phyloP scores from a whole-genome alignment of 768 basidiomycete species.

The Rhizopogon salebrosus region DNA sequence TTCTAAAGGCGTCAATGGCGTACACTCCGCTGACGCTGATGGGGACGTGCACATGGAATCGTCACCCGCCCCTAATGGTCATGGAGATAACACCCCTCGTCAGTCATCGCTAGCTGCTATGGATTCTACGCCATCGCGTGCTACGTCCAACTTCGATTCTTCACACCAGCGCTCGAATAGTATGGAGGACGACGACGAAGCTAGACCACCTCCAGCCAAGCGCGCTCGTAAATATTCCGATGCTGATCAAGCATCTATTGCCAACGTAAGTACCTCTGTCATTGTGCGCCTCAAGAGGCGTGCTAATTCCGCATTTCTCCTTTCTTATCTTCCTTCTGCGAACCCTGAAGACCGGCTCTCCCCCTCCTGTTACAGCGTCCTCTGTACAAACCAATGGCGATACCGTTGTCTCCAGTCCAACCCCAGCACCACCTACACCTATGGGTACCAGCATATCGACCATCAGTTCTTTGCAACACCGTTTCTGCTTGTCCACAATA shows the following conservation, averaged over 20 bases:
- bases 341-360: slow-evolving; percentile 62
- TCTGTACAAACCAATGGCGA: slow-evolving; percentile 28
- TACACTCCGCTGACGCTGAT: slow-evolving; percentile 16
- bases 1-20: slow-evolving; percentile 27
- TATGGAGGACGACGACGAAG: slow-evolving; percentile 41
- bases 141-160: slow-evolving; percentile 25
- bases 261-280: slow-evolving; percentile 55
- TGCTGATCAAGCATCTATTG: slow-evolving; percentile 66
- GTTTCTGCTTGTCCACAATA: slow-evolving; percentile 73
- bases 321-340: slow-evolving; percentile 10
- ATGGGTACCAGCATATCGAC: slow-evolving; percentile 25
- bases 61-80: slow-evolving; percentile 17
- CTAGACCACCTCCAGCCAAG: slow-evolving; percentile 77
- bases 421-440: slow-evolving; percentile 3
- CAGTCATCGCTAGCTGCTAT: slow-evolving; percentile 37
- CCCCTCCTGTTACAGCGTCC: slow-evolving; percentile 56
- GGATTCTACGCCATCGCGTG: slow-evolving; percentile 28
- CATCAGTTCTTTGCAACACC: slow-evolving; percentile 66
- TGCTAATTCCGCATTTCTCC: slow-evolving; percentile 40
- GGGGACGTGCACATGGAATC: slow-evolving; percentile 29
- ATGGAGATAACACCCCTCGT: slow-evolving; percentile 20
- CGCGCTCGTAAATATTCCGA: slow-evolving; percentile 73
- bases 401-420: slow-evolving; percentile 10
- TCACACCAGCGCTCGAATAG: slow-evolving; percentile 20
- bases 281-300: slow-evolving; percentile 48